Base-by-base conservation (phyloP, 2,329 filamentous ascomycete genomes). In the Fusarium pseudocircinatum region DNA sequence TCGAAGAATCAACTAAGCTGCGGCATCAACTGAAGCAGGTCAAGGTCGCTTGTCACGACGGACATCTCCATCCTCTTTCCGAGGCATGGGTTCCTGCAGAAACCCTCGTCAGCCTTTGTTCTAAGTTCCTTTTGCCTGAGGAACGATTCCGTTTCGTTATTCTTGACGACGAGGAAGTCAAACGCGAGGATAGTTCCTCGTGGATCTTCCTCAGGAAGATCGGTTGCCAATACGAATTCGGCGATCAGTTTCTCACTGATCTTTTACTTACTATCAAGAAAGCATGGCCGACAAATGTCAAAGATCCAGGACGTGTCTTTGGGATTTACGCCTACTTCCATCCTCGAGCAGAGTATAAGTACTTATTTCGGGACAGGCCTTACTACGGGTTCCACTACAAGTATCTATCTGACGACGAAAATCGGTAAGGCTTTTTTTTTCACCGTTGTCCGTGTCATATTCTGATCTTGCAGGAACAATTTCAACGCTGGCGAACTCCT, bases 331-430 rank as follows among this genome's bases (percentile, higher is more conserved):
- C 18, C 4, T 26, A 9, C 18, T 26, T 28, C 43, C 24, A 6
- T 46, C 24, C 4, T 46, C 43, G 43, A 5, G 1, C 8, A 18
- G 9, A 20, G 6, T 4, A 26, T 20, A 18, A 11, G 14, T 16
- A 42, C 6, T 7, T 0, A 16, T 24, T 16, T n/a, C n/a, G 14
- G 22, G n/a, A 2, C 16, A 4, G 16, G 16, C 36, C 36, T 4
- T 18, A 36, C 34, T 10, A 36, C 36, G 9, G 34, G 8, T 10
- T 18, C 34, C 18, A 20, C 18, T 37, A 46, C 43, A 46, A 26
- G n/a, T 18, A 3, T 46, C 43, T 46, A 28, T 10, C 43, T 14
- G 43, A 26, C 18, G 43, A 28, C 10, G 18, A 46, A 28, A 26
- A 26, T 14, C 13, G 18, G 43, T 46, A 46, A 46, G 24, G 15